These are phyloP conservation scores for Saccharomycopsis amapae DNA, from an alignment of 805 yeast species.

Conservation along the genomic window DNA sequence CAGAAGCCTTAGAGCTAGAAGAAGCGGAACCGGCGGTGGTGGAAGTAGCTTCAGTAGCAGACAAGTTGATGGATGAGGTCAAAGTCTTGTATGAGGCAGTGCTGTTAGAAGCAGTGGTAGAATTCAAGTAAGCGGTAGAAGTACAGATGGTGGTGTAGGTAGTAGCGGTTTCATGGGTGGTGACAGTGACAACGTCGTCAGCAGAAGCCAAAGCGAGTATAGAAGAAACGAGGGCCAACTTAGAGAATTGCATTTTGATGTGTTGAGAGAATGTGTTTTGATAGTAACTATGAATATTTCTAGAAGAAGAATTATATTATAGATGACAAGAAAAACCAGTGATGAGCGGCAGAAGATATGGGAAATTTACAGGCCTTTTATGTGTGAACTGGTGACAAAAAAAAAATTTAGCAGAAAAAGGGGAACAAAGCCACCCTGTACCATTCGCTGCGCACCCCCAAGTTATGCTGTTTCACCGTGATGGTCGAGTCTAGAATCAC, in stretches of 20 bases:
- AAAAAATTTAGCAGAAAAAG: too few relatives aligned
- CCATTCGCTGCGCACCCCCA: too few relatives aligned
- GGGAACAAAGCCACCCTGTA: too few relatives aligned
- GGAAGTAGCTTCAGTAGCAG: slow-evolving; percentile 4
- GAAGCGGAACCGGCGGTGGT: slow-evolving; percentile 7
- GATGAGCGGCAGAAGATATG: too few relatives aligned
- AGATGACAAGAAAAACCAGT: too few relatives aligned
- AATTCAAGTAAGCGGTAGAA: slow-evolving; percentile 7
- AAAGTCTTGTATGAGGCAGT: slow-evolving; percentile 1
- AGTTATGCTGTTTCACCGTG: too few relatives aligned
- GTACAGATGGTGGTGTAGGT: slow-evolving; percentile 19
- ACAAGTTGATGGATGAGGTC: slow-evolving; percentile 1
- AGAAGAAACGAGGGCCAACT: slow-evolving; percentile 1
- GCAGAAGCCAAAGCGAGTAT: slow-evolving; percentile 7
- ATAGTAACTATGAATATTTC: too few relatives aligned
- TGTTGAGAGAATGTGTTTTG: too few relatives aligned
- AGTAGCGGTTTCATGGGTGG: slow-evolving; percentile 10
- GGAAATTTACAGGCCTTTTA: too few relatives aligned
- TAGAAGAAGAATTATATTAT: too few relatives aligned
- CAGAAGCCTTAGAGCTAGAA: slow-evolving; percentile 3
- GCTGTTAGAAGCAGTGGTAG: slow-evolving; percentile 1
- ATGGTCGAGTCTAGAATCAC: too few relatives aligned
- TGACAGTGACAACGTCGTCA: slow-evolving; percentile 15
- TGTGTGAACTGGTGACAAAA: too few relatives aligned
- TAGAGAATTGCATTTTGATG: slow-evolving; percentile 17